Evolutionary conservation across 2,329 filamentous ascomycete species (phyloP).

Genomic region (Bimuria novae-zelandiae): DNA sequence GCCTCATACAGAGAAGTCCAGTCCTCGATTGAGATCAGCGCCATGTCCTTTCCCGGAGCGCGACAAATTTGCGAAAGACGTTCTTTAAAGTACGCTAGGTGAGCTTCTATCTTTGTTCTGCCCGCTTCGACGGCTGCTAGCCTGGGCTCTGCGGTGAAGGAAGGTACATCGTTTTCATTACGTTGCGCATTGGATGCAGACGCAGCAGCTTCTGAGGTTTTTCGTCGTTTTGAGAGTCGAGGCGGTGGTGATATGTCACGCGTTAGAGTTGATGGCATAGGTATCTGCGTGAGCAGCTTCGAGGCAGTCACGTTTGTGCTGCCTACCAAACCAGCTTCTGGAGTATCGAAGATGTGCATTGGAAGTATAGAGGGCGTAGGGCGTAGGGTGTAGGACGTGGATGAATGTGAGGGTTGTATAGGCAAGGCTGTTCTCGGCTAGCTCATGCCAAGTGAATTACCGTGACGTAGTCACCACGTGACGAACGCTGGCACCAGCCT

Average conservation of each 20-base stretch:
- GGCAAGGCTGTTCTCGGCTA: too few relatives aligned
- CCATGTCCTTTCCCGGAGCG: slow-evolving; percentile 18
- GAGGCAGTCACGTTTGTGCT: too few relatives aligned
- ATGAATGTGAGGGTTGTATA: too few relatives aligned
- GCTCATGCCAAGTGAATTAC: too few relatives aligned
- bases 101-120: slow-evolving; percentile 52
- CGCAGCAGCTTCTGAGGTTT: slow-evolving; percentile 4
- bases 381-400: too few relatives aligned
- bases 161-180: not conserved
- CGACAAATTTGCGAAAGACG: slow-evolving; percentile 44
- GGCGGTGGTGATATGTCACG: slow-evolving; percentile 21
- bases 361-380: too few relatives aligned
- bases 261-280: slow-evolving; percentile 3
- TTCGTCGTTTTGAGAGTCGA: slow-evolving; percentile 20
- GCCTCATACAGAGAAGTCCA: slow-evolving; percentile 55
- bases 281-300: too few relatives aligned
- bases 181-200: not conserved
- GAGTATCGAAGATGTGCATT: too few relatives aligned
- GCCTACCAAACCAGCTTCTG: too few relatives aligned
- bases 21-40: slow-evolving; percentile 47
- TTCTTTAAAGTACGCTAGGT: slow-evolving; percentile 54
- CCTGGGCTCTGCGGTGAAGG: slow-evolving; percentile 10
- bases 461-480: too few relatives aligned
- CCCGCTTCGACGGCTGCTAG: slow-evolving; percentile 59
- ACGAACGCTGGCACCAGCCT: too few relatives aligned